Conservation (phyloP, 2,329 filamentous ascomycete species). For the Trichoderma endophyticum region DNA sequence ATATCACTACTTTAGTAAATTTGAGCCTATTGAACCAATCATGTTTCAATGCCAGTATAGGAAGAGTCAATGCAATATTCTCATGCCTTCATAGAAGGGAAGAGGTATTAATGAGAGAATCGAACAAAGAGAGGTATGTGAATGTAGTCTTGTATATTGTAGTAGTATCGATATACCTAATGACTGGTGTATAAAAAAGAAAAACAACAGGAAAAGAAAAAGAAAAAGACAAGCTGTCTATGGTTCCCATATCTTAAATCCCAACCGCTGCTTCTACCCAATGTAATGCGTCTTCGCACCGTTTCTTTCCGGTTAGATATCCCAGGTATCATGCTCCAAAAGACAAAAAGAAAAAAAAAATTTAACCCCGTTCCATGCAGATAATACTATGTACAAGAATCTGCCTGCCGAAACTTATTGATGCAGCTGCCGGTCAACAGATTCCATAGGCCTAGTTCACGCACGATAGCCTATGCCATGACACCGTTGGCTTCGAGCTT, state of each 20-base stretch:
- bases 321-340: conserved; percentile 16
- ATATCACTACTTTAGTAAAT: background rate
- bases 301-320: background rate
- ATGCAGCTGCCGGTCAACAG: background rate
- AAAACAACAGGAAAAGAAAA: background rate
- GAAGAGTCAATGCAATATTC: background rate
- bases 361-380: background rate
- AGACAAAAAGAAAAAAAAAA: background rate
- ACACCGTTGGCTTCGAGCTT: conserved; percentile 10
- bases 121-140: background rate
- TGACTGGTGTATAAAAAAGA: background rate
- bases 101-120: background rate
- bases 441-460: background rate
- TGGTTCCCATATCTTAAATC: background rate
- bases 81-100: background rate
- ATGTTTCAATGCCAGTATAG: background rate
- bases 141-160: background rate
- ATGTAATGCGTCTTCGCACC: background rate
- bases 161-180: background rate
- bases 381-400: conserved; percentile 5
- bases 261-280: conserved; percentile 3
- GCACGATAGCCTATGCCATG: background rate
- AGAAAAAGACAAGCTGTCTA: background rate
- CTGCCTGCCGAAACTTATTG: background rate
- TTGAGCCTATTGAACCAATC: background rate